phyloP scores from a whole-genome alignment of 2,329 filamentous ascomycete genomes.

The Xylariaceae sp. region DNA sequence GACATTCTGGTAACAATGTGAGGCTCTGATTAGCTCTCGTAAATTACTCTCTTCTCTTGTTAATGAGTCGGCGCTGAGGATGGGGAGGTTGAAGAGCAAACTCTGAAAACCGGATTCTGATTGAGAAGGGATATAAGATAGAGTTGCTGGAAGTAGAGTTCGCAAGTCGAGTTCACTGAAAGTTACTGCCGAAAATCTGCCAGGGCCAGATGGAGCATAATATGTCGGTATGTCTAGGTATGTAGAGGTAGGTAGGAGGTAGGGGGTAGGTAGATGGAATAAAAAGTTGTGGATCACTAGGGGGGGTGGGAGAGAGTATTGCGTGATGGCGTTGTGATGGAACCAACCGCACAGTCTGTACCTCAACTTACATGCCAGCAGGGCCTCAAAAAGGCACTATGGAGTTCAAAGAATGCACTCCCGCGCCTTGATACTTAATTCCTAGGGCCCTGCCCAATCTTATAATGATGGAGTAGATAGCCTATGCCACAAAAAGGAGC shows the following conservation, averaged over 20 bases:
- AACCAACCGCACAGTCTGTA: background rate
- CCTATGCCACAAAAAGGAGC: background rate
- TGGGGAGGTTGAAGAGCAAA: background rate
- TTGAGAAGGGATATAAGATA: background rate
- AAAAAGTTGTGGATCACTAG: too few relatives aligned
- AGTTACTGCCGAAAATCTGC: background rate
- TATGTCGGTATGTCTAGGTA: background rate
- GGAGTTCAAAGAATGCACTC: background rate
- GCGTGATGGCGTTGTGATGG: background rate
- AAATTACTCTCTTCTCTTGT: background rate
- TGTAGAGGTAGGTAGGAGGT: background rate
- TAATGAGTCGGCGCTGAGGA: background rate
- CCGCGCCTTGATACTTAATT: too few relatives aligned
- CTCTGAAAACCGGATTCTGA: background rate
- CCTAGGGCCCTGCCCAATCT: too few relatives aligned
- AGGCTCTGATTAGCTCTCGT: background rate
- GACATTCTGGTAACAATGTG: slow-evolving; percentile 37
- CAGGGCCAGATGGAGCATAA: background rate
- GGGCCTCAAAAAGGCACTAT: too few relatives aligned
- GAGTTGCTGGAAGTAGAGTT: background rate
- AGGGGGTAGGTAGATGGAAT: background rate
- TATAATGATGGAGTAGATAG: too few relatives aligned
- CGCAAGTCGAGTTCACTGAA: background rate
- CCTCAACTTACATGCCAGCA: background rate
- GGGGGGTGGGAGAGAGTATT: too few relatives aligned